phyloP scores from a whole-genome alignment of 768 basidiomycete genomes.

The Lyophyllum semitale region DNA sequence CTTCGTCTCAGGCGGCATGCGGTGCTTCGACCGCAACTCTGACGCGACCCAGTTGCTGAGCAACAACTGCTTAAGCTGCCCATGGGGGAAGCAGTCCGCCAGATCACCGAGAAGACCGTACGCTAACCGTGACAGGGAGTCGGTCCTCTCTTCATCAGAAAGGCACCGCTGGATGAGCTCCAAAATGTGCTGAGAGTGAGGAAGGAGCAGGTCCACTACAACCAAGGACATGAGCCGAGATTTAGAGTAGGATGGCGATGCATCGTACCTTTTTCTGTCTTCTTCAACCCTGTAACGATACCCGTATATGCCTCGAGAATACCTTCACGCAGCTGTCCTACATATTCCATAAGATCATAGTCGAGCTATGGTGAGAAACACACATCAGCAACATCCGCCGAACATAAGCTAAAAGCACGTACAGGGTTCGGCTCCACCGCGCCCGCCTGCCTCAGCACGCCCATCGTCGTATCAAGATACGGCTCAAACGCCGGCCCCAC shows the following conservation, averaged over 20 bases:
- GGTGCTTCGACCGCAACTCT: constrained; percentile 72
- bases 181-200: constrained; percentile 73
- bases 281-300: constrained; percentile 88
- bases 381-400: constrained; percentile 10
- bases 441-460: constrained; percentile 88
- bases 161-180: constrained; percentile 80
- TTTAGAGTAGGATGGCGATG: background rate
- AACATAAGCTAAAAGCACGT: constrained; percentile 27
- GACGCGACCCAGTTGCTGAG: constrained; percentile 78
- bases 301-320: constrained; percentile 98
- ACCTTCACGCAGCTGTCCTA: constrained; percentile 85
- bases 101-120: constrained; percentile 93
- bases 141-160: constrained; percentile 81
- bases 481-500: constrained; percentile 86
- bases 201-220: constrained; percentile 56
- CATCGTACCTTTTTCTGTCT: constrained; percentile 67
- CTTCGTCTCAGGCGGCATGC: constrained; percentile 78
- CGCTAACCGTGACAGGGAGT: constrained; percentile 69
- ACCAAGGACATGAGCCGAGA: constrained; percentile 8
- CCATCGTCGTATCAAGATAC: constrained; percentile 89
- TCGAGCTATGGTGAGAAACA: constrained; percentile 52
- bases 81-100: constrained; percentile 82
- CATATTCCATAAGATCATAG: constrained; percentile 91
- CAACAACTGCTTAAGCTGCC: constrained; percentile 79
- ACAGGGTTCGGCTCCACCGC: constrained; percentile 86